phyloP scores from a whole-genome alignment of 1,284 basidiomycete species.

The Austropuccinia psidii region DNA sequence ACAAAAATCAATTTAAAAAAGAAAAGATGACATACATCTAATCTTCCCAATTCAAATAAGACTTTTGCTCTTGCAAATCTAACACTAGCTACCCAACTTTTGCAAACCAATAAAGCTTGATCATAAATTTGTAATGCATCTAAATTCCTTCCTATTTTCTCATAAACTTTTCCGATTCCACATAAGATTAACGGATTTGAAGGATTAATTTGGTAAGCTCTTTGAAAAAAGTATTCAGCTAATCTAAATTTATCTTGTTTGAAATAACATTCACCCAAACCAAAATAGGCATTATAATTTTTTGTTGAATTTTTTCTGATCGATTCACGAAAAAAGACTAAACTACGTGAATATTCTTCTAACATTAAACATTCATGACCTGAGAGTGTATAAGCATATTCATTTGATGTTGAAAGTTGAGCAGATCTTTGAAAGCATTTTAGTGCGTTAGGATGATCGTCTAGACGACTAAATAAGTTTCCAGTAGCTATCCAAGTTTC shows the following conservation, averaged over 20 bases:
- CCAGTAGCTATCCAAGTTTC: constrained; percentile 91
- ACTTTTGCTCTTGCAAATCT: constrained; percentile 83
- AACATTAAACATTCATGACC: constrained; percentile 84
- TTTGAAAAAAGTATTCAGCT: constrained; percentile 88
- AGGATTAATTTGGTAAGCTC: constrained; percentile 79
- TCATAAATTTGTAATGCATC: constrained; percentile 63
- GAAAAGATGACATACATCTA: background rate
- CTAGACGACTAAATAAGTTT: constrained; percentile 82
- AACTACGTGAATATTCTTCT: constrained; percentile 81
- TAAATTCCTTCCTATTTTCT: constrained; percentile 74
- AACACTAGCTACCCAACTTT: constrained; percentile 67
- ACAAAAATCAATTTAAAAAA: constrained; percentile 39
- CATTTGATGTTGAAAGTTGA: background rate
- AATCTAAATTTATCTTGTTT: constrained; percentile 78
- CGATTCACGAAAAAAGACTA: constrained; percentile 79
- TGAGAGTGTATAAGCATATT: constrained; percentile 81
- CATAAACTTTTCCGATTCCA: constrained; percentile 73
- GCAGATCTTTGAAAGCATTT: constrained; percentile 82
- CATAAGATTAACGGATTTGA: constrained; percentile 80
- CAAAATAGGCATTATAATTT: constrained; percentile 97
- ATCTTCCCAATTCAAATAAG: constrained; percentile 61
- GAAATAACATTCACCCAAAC: constrained; percentile 87
- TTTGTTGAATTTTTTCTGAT: constrained; percentile 68
- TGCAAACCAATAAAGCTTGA: constrained; percentile 69
- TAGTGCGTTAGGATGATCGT: constrained; percentile 79